phyloP scores from a whole-genome alignment of 495 filamentous ascomycete species.

The Hypoxylon lienhwacheense region DNA sequence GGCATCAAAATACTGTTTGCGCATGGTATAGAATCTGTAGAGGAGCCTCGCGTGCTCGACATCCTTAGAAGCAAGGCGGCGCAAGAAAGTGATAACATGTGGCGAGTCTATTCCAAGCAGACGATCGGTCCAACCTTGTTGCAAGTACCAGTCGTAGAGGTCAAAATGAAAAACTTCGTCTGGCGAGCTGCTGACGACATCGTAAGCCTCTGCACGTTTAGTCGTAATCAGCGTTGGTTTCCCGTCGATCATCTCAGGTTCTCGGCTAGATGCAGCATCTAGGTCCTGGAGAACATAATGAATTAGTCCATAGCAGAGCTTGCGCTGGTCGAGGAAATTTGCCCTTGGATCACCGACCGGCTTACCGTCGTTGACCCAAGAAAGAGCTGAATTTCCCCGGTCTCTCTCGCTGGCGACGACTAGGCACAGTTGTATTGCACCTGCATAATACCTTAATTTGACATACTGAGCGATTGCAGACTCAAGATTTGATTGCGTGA shows the following conservation, averaged over 20 bases:
- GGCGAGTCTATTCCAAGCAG: slow-evolving; percentile 80
- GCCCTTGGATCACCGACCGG: slow-evolving; percentile 65
- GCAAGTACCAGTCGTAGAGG: slow-evolving; percentile 95
- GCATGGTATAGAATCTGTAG: slow-evolving; percentile 83
- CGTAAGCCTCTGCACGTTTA: slow-evolving; percentile 82
- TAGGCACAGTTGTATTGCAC: slow-evolving; percentile 87
- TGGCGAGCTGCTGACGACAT: slow-evolving; percentile 76
- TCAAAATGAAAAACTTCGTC: slow-evolving; percentile 94
- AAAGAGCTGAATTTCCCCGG: slow-evolving; percentile 76
- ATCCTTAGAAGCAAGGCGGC: slow-evolving; percentile 66
- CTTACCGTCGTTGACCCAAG: slow-evolving; percentile 64
- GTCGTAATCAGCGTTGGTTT: slow-evolving; percentile 71
- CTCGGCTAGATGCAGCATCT: slow-evolving; percentile 64
- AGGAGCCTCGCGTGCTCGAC: slow-evolving; percentile 84
- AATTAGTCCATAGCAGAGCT: slow-evolving; percentile 79
- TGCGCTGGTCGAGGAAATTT: slow-evolving; percentile 67
- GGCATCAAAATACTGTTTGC: slow-evolving; percentile 77
- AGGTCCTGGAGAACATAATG: slow-evolving; percentile 75
- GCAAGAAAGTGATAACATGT: slow-evolving; percentile 83
- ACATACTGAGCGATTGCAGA: slow-evolving; percentile 78
- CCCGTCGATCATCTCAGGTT: slow-evolving; percentile 76
- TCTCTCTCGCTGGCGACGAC: slow-evolving; percentile 79
- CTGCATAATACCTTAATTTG: slow-evolving; percentile 83
- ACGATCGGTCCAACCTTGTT: slow-evolving; percentile 76
- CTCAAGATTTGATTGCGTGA: slow-evolving; percentile 79